These are phyloP conservation scores for Kodamaea hsintzibuensis DNA, from an alignment of 805 yeast genomes.

Conservation along the genomic window DNA sequence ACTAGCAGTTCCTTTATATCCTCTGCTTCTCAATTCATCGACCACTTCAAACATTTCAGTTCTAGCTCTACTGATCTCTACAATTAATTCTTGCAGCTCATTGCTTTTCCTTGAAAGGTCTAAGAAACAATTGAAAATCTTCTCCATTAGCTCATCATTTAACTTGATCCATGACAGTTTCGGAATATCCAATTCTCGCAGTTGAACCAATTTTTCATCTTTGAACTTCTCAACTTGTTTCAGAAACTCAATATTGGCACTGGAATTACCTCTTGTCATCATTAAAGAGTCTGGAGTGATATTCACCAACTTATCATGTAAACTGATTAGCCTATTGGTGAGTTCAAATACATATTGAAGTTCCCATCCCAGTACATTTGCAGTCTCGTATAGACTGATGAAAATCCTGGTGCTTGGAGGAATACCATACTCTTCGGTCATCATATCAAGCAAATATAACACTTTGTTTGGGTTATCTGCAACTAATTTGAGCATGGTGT, in stretches of 20 bases:
- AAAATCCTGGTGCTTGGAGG: conserved; percentile 37
- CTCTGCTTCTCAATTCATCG: conserved; percentile 9
- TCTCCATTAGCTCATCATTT: conserved; percentile 18
- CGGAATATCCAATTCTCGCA: neutral
- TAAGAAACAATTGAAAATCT: conserved; percentile 17
- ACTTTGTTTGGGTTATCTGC: neutral
- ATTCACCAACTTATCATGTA: conserved; percentile 1
- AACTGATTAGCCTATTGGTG: conserved; percentile 2
- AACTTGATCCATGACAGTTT: conserved; percentile 20
- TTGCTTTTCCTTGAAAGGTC: conserved; percentile 7
- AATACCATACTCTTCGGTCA: conserved; percentile 22
- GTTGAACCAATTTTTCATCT: conserved; percentile 10
- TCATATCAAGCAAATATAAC: conserved; percentile 15
- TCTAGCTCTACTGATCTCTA: conserved; percentile 1
- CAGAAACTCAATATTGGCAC: conserved; percentile 2
- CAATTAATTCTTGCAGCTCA: neutral
- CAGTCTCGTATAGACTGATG: conserved; percentile 19
- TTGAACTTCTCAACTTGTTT: conserved; percentile 16
- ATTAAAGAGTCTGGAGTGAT: conserved; percentile 3
- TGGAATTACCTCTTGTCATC: neutral
- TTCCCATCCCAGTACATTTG: conserved; percentile 7
- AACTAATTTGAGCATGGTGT: conserved; percentile 17
- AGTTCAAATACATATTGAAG: neutral
- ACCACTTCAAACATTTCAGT: conserved; percentile 8
- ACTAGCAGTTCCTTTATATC: conserved; percentile 5